These are phyloP conservation scores for Aspergillus transmontanensis DNA, from an alignment of 2,329 filamentous ascomycete species.

Conservation along the genomic window DNA sequence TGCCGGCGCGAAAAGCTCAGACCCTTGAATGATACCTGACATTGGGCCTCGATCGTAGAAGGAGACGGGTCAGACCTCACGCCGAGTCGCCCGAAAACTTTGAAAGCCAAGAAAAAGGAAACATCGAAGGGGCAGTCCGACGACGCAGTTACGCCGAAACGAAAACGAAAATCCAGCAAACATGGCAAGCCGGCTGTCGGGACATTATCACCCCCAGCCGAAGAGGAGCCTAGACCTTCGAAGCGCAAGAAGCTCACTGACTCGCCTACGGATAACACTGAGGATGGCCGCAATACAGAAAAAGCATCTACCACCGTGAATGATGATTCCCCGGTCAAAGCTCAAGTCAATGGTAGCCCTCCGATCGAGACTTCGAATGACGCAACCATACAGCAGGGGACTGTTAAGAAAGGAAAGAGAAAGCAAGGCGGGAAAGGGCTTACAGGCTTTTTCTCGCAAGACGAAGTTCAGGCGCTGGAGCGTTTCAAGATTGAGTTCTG, in stretches of 20 bases:
- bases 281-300: constrained; percentile 1
- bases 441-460: constrained; percentile 34
- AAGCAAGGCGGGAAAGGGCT: constrained; percentile 8
- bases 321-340: background rate
- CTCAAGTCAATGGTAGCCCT: constrained; percentile 1
- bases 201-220: constrained; percentile 1
- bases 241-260: constrained; percentile 32
- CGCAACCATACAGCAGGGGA: background rate
- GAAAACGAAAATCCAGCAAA: constrained; percentile 5
- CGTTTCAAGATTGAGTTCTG: constrained; percentile 38
- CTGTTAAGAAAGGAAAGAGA: constrained; percentile 16
- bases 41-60: background rate
- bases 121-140: background rate
- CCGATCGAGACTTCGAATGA: background rate
- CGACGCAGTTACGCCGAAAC: background rate
- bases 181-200: background rate
- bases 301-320: background rate
- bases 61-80: background rate
- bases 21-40: background rate
- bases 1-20: background rate
- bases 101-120: background rate
- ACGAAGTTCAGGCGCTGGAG: constrained; percentile 36
- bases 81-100: background rate
- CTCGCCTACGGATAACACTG: constrained; percentile 16
- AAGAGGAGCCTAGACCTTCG: constrained; percentile 16